Conservation (phyloP, 495 filamentous ascomycete genomes). For the Patellaria atrata region DNA sequence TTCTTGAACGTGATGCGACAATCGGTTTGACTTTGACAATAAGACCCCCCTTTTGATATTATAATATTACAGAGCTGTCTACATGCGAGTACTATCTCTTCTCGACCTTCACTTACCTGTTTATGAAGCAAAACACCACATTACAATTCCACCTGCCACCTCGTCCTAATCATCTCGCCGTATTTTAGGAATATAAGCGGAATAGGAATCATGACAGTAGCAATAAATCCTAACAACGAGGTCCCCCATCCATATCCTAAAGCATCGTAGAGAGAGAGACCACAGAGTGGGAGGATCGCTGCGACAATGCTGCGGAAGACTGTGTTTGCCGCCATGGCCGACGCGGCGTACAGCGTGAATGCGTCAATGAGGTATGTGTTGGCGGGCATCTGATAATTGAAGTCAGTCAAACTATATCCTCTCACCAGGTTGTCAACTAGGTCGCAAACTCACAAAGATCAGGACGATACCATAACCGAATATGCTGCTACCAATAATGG, state of each 20-base stretch:
- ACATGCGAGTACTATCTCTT: too few relatives aligned
- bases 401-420: not conserved
- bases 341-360: conserved; percentile 20
- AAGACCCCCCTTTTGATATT: too few relatives aligned
- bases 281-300: conserved; percentile 15
- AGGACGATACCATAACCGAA: conserved; percentile 23
- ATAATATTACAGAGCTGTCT: too few relatives aligned
- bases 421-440: not conserved
- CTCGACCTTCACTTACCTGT: too few relatives aligned
- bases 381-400: conserved; percentile 16
- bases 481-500: conserved; percentile 18
- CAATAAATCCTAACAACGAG: conserved; percentile 3
- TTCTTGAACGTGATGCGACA: too few relatives aligned
- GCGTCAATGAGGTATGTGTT: conserved; percentile 23
- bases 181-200: conserved; percentile 3
- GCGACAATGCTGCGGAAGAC: conserved; percentile 16
- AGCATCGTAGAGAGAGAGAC: conserved; percentile 3
- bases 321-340: conserved; percentile 21
- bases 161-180: conserved; percentile 5
- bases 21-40: too few relatives aligned
- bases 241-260: conserved; percentile 6
- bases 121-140: too few relatives aligned
- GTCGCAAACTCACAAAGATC: conserved; percentile 15
- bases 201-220: conserved; percentile 1
- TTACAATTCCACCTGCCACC: conserved; percentile 10